These are phyloP conservation scores for Iberis pinnata DNA, from an alignment of 345 rosid species.

Conservation along the genomic window DNA sequence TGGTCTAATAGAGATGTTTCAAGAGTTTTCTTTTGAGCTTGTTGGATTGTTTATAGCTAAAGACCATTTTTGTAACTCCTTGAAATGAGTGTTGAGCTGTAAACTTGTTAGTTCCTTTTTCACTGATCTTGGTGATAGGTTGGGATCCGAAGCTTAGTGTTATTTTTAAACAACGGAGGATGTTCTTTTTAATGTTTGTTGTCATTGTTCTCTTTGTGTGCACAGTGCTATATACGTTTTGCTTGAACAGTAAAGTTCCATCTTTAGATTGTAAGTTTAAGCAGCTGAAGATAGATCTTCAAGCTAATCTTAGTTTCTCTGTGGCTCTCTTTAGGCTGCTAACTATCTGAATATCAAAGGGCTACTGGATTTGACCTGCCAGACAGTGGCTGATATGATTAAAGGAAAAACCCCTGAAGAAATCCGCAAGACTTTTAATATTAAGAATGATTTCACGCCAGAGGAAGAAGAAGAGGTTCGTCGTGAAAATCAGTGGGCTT, in stretches of 20 bases:
- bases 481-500: constrained; percentile 67
- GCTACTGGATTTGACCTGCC: constrained; percentile 55
- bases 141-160: no score
- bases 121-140: no score
- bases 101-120: no score
- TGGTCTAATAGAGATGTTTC: neutral
- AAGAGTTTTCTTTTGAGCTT: no score
- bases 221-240: neutral
- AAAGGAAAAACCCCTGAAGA: constrained; percentile 63
- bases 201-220: neutral
- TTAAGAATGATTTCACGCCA: constrained; percentile 50
- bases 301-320: neutral
- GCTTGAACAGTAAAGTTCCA: neutral
- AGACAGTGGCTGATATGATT: constrained; percentile 62
- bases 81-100: no score
- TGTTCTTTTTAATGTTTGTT: no score
- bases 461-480: constrained; percentile 67
- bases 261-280: neutral
- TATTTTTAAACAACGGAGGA: neutral
- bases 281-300: neutral
- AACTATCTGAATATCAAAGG: constrained; percentile 57
- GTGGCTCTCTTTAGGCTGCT: constrained; percentile 39
- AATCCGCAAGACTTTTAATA: constrained; percentile 50
- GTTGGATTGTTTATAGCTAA: no score
- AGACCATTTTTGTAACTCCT: no score